phyloP scores from a whole-genome alignment of 2,329 filamentous ascomycete species.

The Penicillium sp. region DNA sequence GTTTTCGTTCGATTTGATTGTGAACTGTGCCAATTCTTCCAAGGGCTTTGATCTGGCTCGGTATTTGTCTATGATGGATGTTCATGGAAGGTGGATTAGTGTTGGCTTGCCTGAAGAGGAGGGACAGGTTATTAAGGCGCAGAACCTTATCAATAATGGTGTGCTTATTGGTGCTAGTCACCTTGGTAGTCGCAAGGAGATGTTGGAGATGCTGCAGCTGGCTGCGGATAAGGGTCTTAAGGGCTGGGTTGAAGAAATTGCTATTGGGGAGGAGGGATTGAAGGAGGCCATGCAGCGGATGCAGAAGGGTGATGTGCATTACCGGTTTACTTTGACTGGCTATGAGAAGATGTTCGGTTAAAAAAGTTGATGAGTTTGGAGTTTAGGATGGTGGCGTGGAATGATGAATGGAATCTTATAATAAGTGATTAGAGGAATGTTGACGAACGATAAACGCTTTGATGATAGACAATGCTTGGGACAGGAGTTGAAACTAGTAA shows the following conservation, averaged over 20 bases:
- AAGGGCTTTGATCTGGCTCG: slow-evolving; percentile 60
- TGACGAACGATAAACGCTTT: too few species aligned
- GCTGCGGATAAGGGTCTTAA: slow-evolving; percentile 68
- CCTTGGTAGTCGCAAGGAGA: slow-evolving; percentile 69
- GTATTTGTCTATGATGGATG: slow-evolving; percentile 77
- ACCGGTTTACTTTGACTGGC: slow-evolving; percentile 66
- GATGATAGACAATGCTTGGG: too few species aligned
- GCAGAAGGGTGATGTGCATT: slow-evolving; percentile 69
- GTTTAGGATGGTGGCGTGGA: neutral
- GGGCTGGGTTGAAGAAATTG: slow-evolving; percentile 69
- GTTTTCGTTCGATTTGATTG: slow-evolving; percentile 63
- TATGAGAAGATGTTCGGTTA: slow-evolving; percentile 39
- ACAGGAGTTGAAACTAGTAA: too few species aligned
- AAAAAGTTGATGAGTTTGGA: neutral
- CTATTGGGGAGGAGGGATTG: slow-evolving; percentile 69
- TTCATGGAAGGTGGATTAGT: slow-evolving; percentile 77
- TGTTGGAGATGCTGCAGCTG: slow-evolving; percentile 69
- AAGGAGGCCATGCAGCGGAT: slow-evolving; percentile 70
- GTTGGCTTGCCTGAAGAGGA: slow-evolving; percentile 78
- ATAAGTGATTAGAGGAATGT: too few species aligned
- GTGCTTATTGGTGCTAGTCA: slow-evolving; percentile 69
- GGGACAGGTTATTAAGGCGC: slow-evolving; percentile 68
- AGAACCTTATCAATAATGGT: slow-evolving; percentile 74
- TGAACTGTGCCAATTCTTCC: slow-evolving; percentile 77
- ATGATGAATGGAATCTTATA: neutral